Base-by-base conservation (phyloP, 768 basidiomycete genomes). In the Phlegmacium glaucopus region DNA sequence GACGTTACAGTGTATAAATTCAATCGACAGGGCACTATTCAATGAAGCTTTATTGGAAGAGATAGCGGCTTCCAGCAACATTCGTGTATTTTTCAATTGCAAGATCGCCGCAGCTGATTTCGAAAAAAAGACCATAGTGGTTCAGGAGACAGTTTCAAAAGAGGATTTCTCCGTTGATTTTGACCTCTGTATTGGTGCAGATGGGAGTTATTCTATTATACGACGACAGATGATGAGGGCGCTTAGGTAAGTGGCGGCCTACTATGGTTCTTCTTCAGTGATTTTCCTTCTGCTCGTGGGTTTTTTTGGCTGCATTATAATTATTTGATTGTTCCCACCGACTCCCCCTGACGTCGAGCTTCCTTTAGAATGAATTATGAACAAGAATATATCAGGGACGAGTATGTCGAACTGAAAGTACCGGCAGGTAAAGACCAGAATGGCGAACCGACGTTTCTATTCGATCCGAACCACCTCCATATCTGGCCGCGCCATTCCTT, bases 401-500 rank as follows among this genome's bases (percentile, higher is more conserved):
- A 94, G 64, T 99, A 98, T 69, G 76, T 98, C 61, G 95, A 99
- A 74, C 79, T 98, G 50, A 90, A 87, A 73, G 92, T 99, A 82
- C 92, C 93, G 61, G 80, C 94, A 64, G 84, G 84, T 48, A 66
- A 69, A 62, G 77, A 78, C 66, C 61, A 62, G 58, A 69, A 74
- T 65, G 89, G 80, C 64, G 75, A 77, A 51, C 71, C 83, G 53
- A 73, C 72, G 22, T 98, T 88, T 74, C 74, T 83, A 49, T 85
- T 99, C 67, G 92, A 94, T 76, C 89, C 90, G 59, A 87, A 89
- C 67, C 90, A 98, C 68, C 84, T 99, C 57, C 95, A 99, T 72
- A 97, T 99, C 60, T 99, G 95, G 95, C 96, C 95, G 55, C 87
- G 95, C 63, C 90, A 94, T 68, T 91, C 93, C 39, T 98, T 98